Evolutionary conservation across 805 yeast genomes (phyloP).

Genomic region (Yarrowia divulgata): DNA sequence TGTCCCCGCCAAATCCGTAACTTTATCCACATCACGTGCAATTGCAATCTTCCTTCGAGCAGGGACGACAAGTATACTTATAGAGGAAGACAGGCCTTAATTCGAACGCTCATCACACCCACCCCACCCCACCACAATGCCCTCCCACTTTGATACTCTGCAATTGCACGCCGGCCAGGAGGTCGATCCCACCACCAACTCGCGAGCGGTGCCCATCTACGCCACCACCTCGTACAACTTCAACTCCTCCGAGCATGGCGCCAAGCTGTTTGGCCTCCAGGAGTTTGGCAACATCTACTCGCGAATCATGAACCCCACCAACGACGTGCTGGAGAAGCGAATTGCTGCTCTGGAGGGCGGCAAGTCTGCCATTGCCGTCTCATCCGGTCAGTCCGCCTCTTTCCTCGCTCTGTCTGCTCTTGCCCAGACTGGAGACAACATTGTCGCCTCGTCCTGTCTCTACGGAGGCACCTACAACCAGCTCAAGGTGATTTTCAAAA

Average conservation of each 20-base stretch:
- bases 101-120: too few species aligned
- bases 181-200: slow-evolving; percentile 65
- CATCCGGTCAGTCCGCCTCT: slow-evolving; percentile 98
- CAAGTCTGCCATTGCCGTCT: slow-evolving; percentile 83
- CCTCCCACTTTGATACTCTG: slow-evolving; percentile 78
- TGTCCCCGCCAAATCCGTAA: slow-evolving; percentile 20
- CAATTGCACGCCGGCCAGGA: slow-evolving; percentile 96
- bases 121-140: slow-evolving; percentile 42
- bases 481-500: slow-evolving; percentile 88
- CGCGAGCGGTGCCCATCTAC: slow-evolving; percentile 93
- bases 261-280: slow-evolving; percentile 84
- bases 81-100: too few species aligned
- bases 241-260: slow-evolving; percentile 88
- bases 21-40: slow-evolving; percentile 23
- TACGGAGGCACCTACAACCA: slow-evolving; percentile 98
- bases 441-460: slow-evolving; percentile 81
- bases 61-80: too few species aligned
- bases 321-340: slow-evolving; percentile 88
- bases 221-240: slow-evolving; percentile 91
- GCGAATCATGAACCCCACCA: slow-evolving; percentile 92
- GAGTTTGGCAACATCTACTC: slow-evolving; percentile 88
- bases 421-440: slow-evolving; percentile 89
- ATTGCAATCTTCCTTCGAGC: not conserved
- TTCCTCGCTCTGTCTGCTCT: slow-evolving; percentile 80
- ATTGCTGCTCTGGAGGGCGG: slow-evolving; percentile 94